phyloP scores from a whole-genome alignment of 164 flowering plant species.

The Vitis amurensis region DNA sequence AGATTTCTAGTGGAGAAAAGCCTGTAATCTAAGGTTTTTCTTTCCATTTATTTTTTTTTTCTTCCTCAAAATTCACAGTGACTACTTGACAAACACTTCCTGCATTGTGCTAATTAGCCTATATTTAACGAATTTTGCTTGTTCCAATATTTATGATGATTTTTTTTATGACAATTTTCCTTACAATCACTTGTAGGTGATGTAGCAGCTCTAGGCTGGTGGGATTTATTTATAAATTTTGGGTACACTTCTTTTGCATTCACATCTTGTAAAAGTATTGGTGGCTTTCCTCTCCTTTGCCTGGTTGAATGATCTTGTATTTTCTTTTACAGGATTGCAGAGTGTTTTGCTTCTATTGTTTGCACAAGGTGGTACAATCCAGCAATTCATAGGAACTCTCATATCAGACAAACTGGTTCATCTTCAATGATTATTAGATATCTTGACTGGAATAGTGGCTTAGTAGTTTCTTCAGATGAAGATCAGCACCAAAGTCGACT shows the following conservation, averaged over 20 bases:
- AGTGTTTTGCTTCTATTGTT: constrained; percentile 93
- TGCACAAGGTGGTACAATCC: constrained; percentile 97
- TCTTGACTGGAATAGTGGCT: constrained; percentile 74
- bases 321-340: constrained; percentile 63
- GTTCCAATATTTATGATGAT: no score
- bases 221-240: constrained; percentile 91
- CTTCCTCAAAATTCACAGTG: no score
- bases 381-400: constrained; percentile 62
- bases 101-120: no score
- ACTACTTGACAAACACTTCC: no score
- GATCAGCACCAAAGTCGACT: constrained; percentile 46
- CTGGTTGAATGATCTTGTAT: background rate
- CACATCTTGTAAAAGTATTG: background rate
- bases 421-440: constrained; percentile 55
- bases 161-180: background rate
- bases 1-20: no score
- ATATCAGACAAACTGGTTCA: constrained; percentile 45
- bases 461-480: constrained; percentile 59
- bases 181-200: constrained; percentile 60
- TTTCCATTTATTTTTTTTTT: no score
- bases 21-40: no score
- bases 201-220: constrained; percentile 83
- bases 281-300: constrained; percentile 2
- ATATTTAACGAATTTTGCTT: no score
- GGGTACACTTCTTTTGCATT: constrained; percentile 47